phyloP scores from a whole-genome alignment of 441 rosid species.

The Croton laevigatus region DNA sequence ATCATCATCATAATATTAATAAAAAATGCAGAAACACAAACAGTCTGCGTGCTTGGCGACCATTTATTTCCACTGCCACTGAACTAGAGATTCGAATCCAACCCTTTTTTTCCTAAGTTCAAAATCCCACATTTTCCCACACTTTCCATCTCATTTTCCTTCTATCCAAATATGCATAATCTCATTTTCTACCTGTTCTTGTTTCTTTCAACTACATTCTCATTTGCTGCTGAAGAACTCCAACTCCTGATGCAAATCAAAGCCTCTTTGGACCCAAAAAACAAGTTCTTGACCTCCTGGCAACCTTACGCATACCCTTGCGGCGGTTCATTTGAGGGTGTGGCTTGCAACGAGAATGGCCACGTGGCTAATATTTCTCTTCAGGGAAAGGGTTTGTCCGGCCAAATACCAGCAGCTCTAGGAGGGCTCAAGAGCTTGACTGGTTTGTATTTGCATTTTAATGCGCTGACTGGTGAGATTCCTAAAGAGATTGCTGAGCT shows the following conservation, averaged over 20 bases:
- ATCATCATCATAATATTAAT: no score
- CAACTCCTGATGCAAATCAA: conserved; percentile 70
- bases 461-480: conserved; percentile 65
- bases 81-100: conserved; percentile 4
- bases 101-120: neutral
- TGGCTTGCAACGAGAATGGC: conserved; percentile 70
- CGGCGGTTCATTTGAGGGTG: conserved; percentile 68
- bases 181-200: conserved; percentile 25
- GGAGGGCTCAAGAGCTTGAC: conserved; percentile 74
- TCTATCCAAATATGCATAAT: conserved; percentile 48
- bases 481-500: conserved; percentile 68
- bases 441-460: conserved; percentile 89
- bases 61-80: neutral
- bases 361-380: conserved; percentile 80
- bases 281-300: conserved; percentile 75
- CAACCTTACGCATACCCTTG: conserved; percentile 58
- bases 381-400: conserved; percentile 79
- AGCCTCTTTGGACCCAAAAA: conserved; percentile 71
- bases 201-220: conserved; percentile 27
- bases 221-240: conserved; percentile 44
- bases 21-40: no score
- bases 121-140: conserved; percentile 16
- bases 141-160: conserved; percentile 37
- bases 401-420: conserved; percentile 62
- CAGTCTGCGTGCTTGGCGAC: neutral